phyloP scores from a whole-genome alignment of 2,329 filamentous ascomycete genomes.

The Xenosphaeropsis pyriputrescens region DNA sequence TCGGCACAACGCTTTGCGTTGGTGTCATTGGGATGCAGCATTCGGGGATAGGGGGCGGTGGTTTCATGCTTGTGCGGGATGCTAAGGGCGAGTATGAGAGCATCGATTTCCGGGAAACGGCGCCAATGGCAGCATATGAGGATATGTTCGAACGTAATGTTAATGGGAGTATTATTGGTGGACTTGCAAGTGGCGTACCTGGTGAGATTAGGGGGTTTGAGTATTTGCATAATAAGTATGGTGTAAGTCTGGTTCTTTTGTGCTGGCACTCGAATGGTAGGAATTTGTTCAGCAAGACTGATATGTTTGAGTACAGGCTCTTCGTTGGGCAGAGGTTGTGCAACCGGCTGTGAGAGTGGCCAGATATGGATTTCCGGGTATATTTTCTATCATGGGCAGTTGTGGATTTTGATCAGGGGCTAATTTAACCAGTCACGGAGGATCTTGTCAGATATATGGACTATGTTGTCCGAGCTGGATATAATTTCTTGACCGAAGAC shows the following conservation, averaged over 20 bases:
- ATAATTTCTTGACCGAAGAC: constrained; percentile 45
- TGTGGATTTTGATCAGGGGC: not conserved
- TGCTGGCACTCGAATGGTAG: not conserved
- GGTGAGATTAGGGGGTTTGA: constrained; percentile 68
- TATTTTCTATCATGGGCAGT: not conserved
- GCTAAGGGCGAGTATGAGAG: constrained; percentile 48
- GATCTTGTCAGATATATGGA: constrained; percentile 67
- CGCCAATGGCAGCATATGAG: constrained; percentile 45
- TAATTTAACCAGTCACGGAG: constrained; percentile 34
- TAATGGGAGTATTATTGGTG: constrained; percentile 52
- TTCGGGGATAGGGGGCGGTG: constrained; percentile 50
- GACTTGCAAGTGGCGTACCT: constrained; percentile 57
- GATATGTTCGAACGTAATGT: constrained; percentile 74
- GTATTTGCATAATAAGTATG: constrained; percentile 61
- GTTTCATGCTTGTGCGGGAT: constrained; percentile 47
- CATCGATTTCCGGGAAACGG: constrained; percentile 56
- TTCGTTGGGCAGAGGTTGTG: constrained; percentile 60
- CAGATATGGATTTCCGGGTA: constrained; percentile 47
- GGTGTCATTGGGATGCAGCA: constrained; percentile 39
- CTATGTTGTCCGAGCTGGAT: constrained; percentile 26
- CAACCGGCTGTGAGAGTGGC: constrained; percentile 63
- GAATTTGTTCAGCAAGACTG: too few relatives aligned
- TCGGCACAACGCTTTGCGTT: constrained; percentile 50
- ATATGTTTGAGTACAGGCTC: constrained; percentile 18
- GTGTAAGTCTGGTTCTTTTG: constrained; percentile 23